phyloP scores from a whole-genome alignment of 331 rosid species.

The Rosa hybrid region DNA sequence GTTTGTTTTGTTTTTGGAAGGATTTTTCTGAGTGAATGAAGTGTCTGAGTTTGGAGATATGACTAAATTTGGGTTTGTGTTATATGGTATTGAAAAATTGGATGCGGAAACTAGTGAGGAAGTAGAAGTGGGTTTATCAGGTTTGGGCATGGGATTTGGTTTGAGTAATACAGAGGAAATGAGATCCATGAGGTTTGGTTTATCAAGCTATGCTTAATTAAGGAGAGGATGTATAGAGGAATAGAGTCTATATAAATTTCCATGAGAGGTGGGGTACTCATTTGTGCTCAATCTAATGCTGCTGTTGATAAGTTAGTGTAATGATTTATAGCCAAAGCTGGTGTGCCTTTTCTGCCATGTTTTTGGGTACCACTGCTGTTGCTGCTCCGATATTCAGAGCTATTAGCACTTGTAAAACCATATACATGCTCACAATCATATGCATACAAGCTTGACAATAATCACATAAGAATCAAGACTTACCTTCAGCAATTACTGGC shows the following conservation, averaged over 20 bases:
- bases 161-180: neutral
- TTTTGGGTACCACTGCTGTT: slow-evolving; percentile 74
- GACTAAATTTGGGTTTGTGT: slow-evolving; percentile 14
- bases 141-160: slow-evolving; percentile 6
- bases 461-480: too few species aligned
- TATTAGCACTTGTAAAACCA: slow-evolving; percentile 62
- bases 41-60: slow-evolving; percentile 22
- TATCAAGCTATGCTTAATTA: too few species aligned
- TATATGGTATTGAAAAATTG: slow-evolving; percentile 4
- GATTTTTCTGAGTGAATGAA: slow-evolving; percentile 5
- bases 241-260: slow-evolving; percentile 42
- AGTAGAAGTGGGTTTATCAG: neutral
- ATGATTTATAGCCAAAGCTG: slow-evolving; percentile 58
- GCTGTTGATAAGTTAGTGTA: slow-evolving; percentile 94
- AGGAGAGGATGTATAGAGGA: slow-evolving; percentile 52
- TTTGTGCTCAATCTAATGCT: slow-evolving; percentile 99
- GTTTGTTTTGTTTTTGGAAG: too few species aligned
- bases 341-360: slow-evolving; percentile 22
- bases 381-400: slow-evolving; percentile 87
- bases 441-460: too few species aligned
- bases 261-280: slow-evolving; percentile 72
- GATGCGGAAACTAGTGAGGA: neutral
- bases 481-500: too few species aligned
- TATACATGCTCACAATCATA: too few species aligned
- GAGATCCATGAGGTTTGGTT: too few species aligned